These are phyloP conservation scores for Linnemannia elongata DNA, from an alignment of 192 early-diverging fungal species.

Conservation along the genomic window DNA sequence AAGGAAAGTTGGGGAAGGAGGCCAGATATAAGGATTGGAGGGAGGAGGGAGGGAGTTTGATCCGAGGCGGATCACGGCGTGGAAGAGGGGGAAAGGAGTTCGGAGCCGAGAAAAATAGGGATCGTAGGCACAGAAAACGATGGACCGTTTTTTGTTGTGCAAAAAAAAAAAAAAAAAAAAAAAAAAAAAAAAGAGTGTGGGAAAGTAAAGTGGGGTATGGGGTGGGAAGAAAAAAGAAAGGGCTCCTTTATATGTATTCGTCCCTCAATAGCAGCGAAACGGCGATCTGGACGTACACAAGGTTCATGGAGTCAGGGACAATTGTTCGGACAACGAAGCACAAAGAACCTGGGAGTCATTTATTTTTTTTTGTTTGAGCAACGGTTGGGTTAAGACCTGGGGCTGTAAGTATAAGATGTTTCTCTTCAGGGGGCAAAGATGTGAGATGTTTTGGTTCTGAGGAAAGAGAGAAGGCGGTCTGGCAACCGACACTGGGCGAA, in stretches of 20 bases:
- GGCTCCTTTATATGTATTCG: neutral
- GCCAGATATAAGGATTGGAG: neutral
- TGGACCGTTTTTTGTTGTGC: constrained; percentile 3
- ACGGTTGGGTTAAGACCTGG: too few relatives aligned
- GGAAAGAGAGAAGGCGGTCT: neutral
- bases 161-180: too few relatives aligned
- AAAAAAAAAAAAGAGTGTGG: neutral
- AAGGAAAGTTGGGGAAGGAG: neutral
- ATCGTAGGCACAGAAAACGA: neutral
- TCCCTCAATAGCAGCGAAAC: neutral
- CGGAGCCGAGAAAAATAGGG: constrained; percentile 9
- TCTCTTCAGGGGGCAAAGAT: neutral
- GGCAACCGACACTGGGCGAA: neutral
- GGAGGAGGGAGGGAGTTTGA: neutral
- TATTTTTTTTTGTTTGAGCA: too few relatives aligned
- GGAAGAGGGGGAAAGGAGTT: neutral
- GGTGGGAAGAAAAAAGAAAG: neutral
- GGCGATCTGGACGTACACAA: neutral
- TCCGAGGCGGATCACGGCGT: neutral
- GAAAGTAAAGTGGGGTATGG: neutral
- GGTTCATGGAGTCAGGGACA: neutral
- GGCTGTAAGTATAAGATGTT: neutral
- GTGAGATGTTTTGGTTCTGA: neutral
- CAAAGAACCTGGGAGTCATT: too few relatives aligned
- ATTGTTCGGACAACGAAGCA: too few relatives aligned